Conservation (phyloP, 805 yeast species). For the Cyberlindnera mycetangii region DNA sequence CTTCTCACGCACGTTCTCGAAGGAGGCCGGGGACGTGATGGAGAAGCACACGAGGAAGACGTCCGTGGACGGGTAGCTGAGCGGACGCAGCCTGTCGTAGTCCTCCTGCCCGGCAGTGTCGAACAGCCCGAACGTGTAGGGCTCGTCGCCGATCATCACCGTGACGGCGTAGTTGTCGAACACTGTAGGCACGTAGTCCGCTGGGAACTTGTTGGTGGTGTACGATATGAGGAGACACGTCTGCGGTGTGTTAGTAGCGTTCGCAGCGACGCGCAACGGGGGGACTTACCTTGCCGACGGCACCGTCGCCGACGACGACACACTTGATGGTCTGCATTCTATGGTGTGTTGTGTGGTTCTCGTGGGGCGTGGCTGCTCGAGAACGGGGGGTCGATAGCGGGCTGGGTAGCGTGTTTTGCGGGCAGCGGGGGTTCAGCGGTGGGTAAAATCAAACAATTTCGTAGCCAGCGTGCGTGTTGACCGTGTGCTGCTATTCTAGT, state of each 20-base stretch:
- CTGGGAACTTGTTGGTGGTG: slow-evolving; percentile 95
- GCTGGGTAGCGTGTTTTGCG: too few relatives aligned
- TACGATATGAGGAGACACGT: slow-evolving; percentile 94
- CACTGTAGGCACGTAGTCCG: slow-evolving; percentile 98
- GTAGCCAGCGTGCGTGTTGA: neutral
- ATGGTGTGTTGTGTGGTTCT: neutral
- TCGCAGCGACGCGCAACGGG: neutral
- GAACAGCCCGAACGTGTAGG: slow-evolving; percentile 93
- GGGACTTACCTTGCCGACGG: slow-evolving; percentile 76
- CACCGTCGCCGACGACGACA: slow-evolving; percentile 99
- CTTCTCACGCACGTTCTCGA: slow-evolving; percentile 95
- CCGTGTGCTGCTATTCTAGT: neutral
- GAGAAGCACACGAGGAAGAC: slow-evolving; percentile 95
- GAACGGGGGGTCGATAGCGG: neutral
- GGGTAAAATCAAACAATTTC: neutral
- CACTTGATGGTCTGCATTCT: slow-evolving; percentile 70
- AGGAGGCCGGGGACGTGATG: slow-evolving; percentile 94
- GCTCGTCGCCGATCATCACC: slow-evolving; percentile 96
- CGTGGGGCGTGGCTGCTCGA: neutral
- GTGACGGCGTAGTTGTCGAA: slow-evolving; percentile 94
- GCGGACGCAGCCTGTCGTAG: slow-evolving; percentile 94
- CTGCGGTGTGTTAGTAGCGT: slow-evolving; percentile 26
- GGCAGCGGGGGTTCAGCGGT: neutral
- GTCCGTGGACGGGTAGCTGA: slow-evolving; percentile 95
- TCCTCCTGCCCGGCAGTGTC: slow-evolving; percentile 99